Evolutionary conservation across 2,329 filamentous ascomycete species (phyloP).

Genomic region (Colletotrichum sp.): DNA sequence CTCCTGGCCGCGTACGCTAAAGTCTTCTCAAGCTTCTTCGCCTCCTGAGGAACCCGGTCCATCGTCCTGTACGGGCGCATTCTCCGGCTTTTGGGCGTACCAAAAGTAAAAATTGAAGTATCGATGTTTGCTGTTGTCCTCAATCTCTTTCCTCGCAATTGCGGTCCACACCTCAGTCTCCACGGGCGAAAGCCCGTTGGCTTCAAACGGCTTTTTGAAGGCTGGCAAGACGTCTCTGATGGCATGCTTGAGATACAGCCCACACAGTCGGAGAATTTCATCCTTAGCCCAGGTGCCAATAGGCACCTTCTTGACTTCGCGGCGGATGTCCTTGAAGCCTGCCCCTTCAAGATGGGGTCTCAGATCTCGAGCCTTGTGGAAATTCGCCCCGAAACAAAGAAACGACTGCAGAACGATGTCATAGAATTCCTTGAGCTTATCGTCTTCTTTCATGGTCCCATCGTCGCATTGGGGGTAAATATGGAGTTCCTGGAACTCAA

Average conservation of each 20-base stretch:
- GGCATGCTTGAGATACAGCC: slow-evolving; percentile 48
- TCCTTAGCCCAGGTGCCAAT: slow-evolving; percentile 50
- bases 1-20: neutral
- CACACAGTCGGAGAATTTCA: slow-evolving; percentile 42
- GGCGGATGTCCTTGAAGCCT: slow-evolving; percentile 50
- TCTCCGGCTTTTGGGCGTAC: slow-evolving; percentile 46
- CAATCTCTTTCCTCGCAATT: slow-evolving; percentile 36
- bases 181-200: slow-evolving; percentile 36
- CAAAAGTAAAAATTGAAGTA: slow-evolving; percentile 48
- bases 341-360: slow-evolving; percentile 38
- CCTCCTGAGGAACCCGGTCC: neutral
- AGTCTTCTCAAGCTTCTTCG: neutral
- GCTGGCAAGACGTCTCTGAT: slow-evolving; percentile 46
- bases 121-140: slow-evolving; percentile 40
- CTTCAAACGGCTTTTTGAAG: slow-evolving; percentile 44
- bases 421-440: slow-evolving; percentile 36
- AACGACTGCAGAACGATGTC: slow-evolving; percentile 28
- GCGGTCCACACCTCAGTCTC: slow-evolving; percentile 38
- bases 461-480: slow-evolving; percentile 48
- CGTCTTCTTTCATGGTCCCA: slow-evolving; percentile 44
- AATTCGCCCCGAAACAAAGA: slow-evolving; percentile 33
- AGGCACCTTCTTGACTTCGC: slow-evolving; percentile 48
- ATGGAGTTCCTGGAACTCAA: slow-evolving; percentile 55
- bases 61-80: neutral
- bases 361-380: slow-evolving; percentile 38